Evolutionary conservation across 2,329 filamentous ascomycete species (phyloP).

Genomic region (Xylariales sp.): DNA sequence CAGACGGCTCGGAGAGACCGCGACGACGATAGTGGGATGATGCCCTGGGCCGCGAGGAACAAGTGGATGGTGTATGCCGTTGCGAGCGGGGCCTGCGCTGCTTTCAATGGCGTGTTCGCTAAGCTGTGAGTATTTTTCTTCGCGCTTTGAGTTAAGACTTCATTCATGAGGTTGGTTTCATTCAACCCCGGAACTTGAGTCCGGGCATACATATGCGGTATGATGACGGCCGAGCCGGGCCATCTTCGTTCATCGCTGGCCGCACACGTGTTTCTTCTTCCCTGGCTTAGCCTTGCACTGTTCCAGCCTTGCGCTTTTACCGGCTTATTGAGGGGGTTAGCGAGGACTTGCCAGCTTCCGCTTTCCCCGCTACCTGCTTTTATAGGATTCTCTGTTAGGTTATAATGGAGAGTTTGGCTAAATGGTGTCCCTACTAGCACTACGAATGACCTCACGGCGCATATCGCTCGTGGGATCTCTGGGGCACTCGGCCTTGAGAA

Average conservation of each 20-base stretch:
- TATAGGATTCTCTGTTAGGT: background rate
- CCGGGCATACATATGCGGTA: too few relatives aligned
- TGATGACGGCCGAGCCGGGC: background rate
- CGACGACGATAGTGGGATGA: conserved; percentile 4
- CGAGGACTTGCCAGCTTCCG: background rate
- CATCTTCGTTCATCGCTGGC: background rate
- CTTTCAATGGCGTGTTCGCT: conserved; percentile 85
- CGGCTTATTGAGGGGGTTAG: background rate
- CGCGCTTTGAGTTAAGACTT: too few relatives aligned
- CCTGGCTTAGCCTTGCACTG: background rate
- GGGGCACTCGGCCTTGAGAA: conserved; percentile 56
- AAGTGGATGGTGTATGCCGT: conserved; percentile 77
- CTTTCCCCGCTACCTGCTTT: background rate
- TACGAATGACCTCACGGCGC: conserved; percentile 66
- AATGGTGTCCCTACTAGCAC: conserved; percentile 55
- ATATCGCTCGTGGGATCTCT: conserved; percentile 60
- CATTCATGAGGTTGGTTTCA: background rate
- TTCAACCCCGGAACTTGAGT: background rate
- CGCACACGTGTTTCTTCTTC: background rate
- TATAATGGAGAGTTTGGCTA: background rate
- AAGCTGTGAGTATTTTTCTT: conserved; percentile 71
- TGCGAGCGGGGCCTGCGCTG: conserved; percentile 80
- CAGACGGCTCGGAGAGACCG: background rate
- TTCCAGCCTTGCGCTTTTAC: background rate
- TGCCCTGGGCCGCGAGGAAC: conserved; percentile 50